Percentiles rank a stretch among this genome's conserved stretches.
Conservation (phyloP, 78 protist genomes). For the Dictyostelium purpureum region DNA sequence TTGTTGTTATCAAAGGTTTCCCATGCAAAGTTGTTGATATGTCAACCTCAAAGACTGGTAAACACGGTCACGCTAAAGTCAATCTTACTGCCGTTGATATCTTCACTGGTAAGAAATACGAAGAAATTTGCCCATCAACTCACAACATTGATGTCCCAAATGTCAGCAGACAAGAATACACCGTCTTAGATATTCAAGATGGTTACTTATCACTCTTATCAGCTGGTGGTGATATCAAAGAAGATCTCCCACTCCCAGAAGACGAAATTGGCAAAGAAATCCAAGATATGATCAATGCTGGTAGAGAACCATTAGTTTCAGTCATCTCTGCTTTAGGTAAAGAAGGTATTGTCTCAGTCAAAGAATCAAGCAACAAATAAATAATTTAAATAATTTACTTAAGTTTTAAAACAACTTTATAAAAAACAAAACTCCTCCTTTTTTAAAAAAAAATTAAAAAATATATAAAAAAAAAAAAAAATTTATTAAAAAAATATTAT, state of each 20-base stretch:
- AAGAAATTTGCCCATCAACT: slow-evolving; percentile 95
- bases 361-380: not conserved
- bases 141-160: slow-evolving; percentile 97
- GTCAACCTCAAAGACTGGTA: slow-evolving; percentile 98
- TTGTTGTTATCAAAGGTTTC: slow-evolving; percentile 79
- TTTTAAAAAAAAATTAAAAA: too few species aligned
- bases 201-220: slow-evolving; percentile 49
- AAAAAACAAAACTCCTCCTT: too few species aligned
- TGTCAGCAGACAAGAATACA: slow-evolving; percentile 90
- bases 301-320: slow-evolving; percentile 65
- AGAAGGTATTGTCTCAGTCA: slow-evolving; percentile 27
- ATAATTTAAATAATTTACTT: too few species aligned
- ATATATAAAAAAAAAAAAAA: too few species aligned
- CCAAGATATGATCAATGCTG: slow-evolving; percentile 25
- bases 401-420: too few species aligned
- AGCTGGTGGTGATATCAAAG: slow-evolving; percentile 47
- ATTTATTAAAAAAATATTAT: too few species aligned
- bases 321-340: slow-evolving; percentile 76
- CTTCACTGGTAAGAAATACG: slow-evolving; percentile 98
- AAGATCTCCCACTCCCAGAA: slow-evolving; percentile 80
- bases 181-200: slow-evolving; percentile 57
- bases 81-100: slow-evolving; percentile 95
- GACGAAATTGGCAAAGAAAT: slow-evolving; percentile 80
- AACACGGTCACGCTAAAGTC: slow-evolving; percentile 99
- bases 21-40: slow-evolving; percentile 86